These are phyloP conservation scores for Phytophthora cryptogea DNA, from an alignment of 352 stramenopile species.

Conservation along the genomic window DNA sequence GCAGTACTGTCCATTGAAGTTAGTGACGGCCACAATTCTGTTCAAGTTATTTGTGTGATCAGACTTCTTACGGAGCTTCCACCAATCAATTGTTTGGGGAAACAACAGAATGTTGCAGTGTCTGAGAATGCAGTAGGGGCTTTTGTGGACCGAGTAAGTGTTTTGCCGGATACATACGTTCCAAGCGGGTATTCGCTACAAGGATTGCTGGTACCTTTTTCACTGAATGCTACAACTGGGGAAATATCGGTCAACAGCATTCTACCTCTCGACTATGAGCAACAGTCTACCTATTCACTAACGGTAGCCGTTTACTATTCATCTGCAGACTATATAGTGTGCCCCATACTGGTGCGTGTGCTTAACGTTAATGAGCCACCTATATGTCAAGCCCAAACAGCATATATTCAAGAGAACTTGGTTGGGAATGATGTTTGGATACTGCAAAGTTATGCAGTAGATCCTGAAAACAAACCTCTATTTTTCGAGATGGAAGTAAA, in stretches of 20 bases:
- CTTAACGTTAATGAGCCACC: conserved; percentile 59
- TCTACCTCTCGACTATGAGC: conserved; percentile 48
- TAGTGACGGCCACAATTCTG: conserved; percentile 27
- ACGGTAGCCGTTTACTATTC: conserved; percentile 46
- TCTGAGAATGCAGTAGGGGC: conserved; percentile 24
- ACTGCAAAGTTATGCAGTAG: conserved; percentile 16
- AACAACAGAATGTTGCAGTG: conserved; percentile 15
- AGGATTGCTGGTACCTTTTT: conserved; percentile 33
- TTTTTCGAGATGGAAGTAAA: conserved; percentile 16
- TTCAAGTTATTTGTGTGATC: conserved; percentile 20
- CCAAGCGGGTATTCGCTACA: conserved; percentile 10
- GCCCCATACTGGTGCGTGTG: conserved; percentile 38
- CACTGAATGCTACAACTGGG: conserved; percentile 41
- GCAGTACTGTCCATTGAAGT: conserved; percentile 21
- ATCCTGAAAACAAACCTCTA: conserved; percentile 21
- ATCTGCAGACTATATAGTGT: conserved; percentile 41
- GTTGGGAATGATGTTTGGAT: conserved; percentile 24
- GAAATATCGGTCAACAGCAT: conserved; percentile 34
- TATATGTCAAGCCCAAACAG: conserved; percentile 25
- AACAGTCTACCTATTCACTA: conserved; percentile 30
- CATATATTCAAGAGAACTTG: conserved; percentile 40
- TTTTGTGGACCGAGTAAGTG: conserved; percentile 9
- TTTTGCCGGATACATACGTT: conserved; percentile 16
- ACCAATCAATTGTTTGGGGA: conserved; percentile 40
- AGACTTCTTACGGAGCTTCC: conserved; percentile 34